Base-by-base conservation (phyloP, 2,329 filamentous ascomycete species). In the Magnaporthiopsis poae region DNA sequence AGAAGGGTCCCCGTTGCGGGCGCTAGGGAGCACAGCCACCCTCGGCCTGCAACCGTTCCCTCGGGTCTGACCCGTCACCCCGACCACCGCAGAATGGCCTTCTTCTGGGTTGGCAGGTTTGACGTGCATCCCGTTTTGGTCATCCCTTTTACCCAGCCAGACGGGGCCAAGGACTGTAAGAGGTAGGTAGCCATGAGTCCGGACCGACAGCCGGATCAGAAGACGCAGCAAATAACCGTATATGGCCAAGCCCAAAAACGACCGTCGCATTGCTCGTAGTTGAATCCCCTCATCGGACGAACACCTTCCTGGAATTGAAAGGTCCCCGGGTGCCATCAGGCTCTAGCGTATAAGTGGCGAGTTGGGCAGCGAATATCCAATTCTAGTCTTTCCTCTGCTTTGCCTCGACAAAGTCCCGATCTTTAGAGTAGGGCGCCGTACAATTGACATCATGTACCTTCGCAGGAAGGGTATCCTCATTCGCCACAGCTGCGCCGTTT, bases 1-100 rank as follows among this genome's bases (percentile, higher is more conserved):
- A 35, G 33, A 60, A 60, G 15, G 59, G 12, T 13, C 46, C 46
- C 46, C 46, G 46, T 56, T 25, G 63, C 36, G 62, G 64, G 64
- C 71, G 69, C 70, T 72, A 72, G 64, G 68, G 62, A 70, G 70
- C 72, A 73, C 72, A 71, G 72, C 72, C 72, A 72, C 72, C 63
- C 68, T 72, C 65, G 68, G 63, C n/a, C 67, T 71, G 71, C 71
- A 72, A 68, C 67, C 68, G 66, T 63, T 64, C 65, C 62, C 61
- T 61, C 65, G 62, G 66, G 61, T 61, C 60, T 61, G 39, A n/a
- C 62, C 36, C n/a, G 60, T 27, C 27, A 31, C 60, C 25, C 25
- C 25, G 21, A 21, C 46, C 39, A 21, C 46, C 39, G 13, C 60
- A 62, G 60, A 62, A 31, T 29, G 12, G 39, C 39, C 39, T 46